These are phyloP conservation scores for Camellia sinensis DNA, from an alignment of 148 eudicot genomes.

Conservation along the genomic window DNA sequence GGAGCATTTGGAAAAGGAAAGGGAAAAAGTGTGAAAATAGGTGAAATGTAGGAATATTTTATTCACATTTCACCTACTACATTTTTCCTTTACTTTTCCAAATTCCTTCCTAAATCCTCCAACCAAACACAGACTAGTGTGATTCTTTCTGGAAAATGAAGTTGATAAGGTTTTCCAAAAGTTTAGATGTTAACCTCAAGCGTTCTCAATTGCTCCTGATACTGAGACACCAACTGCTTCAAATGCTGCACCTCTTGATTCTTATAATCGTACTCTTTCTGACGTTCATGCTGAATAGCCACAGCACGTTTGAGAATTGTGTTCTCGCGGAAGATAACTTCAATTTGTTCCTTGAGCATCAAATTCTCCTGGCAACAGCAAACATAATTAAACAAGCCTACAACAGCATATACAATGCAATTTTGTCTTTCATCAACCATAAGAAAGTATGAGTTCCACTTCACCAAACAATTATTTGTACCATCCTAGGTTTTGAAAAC, in stretches of 20 bases:
- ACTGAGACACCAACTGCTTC: constrained; percentile 69
- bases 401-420: not conserved
- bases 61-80: no score
- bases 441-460: not conserved
- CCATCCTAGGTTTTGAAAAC: not conserved
- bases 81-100: no score
- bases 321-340: constrained; percentile 61
- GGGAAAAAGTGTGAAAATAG: no score
- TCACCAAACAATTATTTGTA: not conserved
- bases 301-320: constrained; percentile 79
- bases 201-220: constrained; percentile 79
- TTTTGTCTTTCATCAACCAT: not conserved
- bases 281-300: constrained; percentile 76
- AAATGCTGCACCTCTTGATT: constrained; percentile 63
- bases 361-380: constrained; percentile 52
- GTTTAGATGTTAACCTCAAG: constrained; percentile 52
- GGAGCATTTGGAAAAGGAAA: no score
- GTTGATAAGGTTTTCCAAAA: no score
- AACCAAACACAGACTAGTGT: no score
- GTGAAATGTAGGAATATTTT: no score
- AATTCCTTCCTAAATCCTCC: no score
- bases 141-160: not conserved
- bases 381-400: constrained; percentile 4
- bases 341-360: constrained; percentile 76
- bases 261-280: constrained; percentile 68